Conservation (phyloP, 805 yeast species). For the Barnettozyma botsteinii region DNA sequence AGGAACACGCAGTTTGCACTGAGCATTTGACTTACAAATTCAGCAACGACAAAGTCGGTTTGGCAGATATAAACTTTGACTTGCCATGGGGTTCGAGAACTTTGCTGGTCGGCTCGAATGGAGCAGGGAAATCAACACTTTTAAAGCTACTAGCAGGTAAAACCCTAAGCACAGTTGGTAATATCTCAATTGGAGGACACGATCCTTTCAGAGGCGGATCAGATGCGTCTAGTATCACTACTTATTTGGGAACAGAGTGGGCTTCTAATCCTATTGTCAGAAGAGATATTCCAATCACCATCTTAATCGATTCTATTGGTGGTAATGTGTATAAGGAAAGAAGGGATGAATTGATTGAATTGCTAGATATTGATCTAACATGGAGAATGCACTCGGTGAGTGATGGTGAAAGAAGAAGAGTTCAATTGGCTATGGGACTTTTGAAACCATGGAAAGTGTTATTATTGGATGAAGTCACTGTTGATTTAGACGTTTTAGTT, state of each 20-base stretch:
- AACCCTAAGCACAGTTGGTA: conserved; percentile 71
- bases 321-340: conserved; percentile 67
- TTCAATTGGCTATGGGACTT: conserved; percentile 90
- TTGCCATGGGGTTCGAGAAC: conserved; percentile 72
- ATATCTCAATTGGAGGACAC: conserved; percentile 65
- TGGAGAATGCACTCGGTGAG: conserved; percentile 93
- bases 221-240: conserved; percentile 45
- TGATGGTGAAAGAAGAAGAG: conserved; percentile 94
- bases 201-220: conserved; percentile 74
- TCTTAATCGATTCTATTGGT: conserved; percentile 76
- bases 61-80: conserved; percentile 53
- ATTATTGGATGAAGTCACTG: conserved; percentile 93
- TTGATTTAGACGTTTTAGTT: conserved; percentile 91
- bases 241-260: conserved; percentile 97
- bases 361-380: conserved; percentile 76
- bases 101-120: conserved; percentile 86
- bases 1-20: conserved; percentile 52
- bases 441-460: conserved; percentile 85
- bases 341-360: conserved; percentile 65
- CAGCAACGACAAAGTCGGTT: conserved; percentile 55
- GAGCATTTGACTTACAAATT: conserved; percentile 64
- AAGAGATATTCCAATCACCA: conserved; percentile 83
- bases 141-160: conserved; percentile 86
- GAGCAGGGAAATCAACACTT: conserved; percentile 94
- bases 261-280: conserved; percentile 86